These are phyloP conservation scores for Clitocybe nebularis DNA, from an alignment of 1,284 basidiomycete genomes.

Conservation along the genomic window DNA sequence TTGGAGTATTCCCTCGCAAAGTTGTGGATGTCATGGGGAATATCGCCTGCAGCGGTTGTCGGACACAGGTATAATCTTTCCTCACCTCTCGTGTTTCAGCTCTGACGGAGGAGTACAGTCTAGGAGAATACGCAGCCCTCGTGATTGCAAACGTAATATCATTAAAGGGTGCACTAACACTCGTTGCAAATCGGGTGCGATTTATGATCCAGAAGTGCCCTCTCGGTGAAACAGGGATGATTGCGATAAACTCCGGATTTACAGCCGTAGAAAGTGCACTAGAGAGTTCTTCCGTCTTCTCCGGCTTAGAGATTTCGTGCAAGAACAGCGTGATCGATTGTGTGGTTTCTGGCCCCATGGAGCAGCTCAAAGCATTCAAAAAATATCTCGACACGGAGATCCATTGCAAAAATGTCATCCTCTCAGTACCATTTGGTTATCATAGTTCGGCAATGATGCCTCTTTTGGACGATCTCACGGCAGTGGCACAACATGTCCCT, in stretches of 20 bases:
- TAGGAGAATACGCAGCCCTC: slow-evolving; percentile 70
- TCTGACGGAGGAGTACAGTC: slow-evolving; percentile 31
- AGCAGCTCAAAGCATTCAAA: slow-evolving; percentile 40
- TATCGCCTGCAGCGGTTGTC: slow-evolving; percentile 51
- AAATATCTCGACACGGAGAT: slow-evolving; percentile 32
- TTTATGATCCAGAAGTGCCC: slow-evolving; percentile 49
- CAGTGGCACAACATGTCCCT: slow-evolving; percentile 32
- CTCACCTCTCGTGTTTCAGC: slow-evolving; percentile 3
- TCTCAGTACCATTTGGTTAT: slow-evolving; percentile 58
- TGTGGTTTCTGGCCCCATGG: slow-evolving; percentile 52
- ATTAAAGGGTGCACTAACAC: slow-evolving; percentile 49
- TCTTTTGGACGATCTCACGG: slow-evolving; percentile 43
- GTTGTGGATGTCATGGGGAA: slow-evolving; percentile 65
- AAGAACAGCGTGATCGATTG: slow-evolving; percentile 55
- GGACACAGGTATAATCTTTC: slow-evolving; percentile 57
- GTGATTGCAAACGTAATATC: slow-evolving; percentile 52
- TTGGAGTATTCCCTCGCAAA: slow-evolving; percentile 57
- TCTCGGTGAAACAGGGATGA: slow-evolving; percentile 49
- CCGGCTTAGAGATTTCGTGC: slow-evolving; percentile 50
- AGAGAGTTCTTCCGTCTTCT: slow-evolving; percentile 26
- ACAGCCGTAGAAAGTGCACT: slow-evolving; percentile 34
- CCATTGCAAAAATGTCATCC: slow-evolving; percentile 35
- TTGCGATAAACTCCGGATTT: slow-evolving; percentile 44
- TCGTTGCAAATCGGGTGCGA: slow-evolving; percentile 56
- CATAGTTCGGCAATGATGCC: slow-evolving; percentile 62